phyloP scores from a whole-genome alignment of 495 filamentous ascomycete genomes.

The Lophium mytilinum region DNA sequence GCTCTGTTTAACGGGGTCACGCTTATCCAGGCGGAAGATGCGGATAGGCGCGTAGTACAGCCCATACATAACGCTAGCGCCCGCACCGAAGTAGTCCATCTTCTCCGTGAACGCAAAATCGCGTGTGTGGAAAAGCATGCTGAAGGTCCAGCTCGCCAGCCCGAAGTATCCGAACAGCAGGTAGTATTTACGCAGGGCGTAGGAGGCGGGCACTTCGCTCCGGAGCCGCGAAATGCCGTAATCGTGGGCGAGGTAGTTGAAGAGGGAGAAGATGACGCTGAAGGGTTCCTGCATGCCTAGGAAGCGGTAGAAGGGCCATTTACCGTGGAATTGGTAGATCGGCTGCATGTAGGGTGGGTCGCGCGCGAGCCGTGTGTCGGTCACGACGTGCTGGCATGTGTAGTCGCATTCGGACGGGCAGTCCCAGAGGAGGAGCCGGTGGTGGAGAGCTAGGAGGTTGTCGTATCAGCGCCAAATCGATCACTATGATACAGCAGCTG shows the following conservation, averaged over 20 bases:
- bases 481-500: conserved; percentile 1
- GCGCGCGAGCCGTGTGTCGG: conserved; percentile 57
- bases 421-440: conserved; percentile 64
- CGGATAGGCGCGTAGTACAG: conserved; percentile 76
- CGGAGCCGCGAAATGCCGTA: conserved; percentile 64
- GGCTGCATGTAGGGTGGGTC: conserved; percentile 55
- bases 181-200: conserved; percentile 76
- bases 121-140: conserved; percentile 80
- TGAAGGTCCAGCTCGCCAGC: conserved; percentile 75
- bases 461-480: background rate
- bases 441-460: conserved; percentile 48
- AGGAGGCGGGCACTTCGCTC: conserved; percentile 57
- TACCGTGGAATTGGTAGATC: conserved; percentile 93
- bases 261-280: conserved; percentile 82
- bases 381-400: conserved; percentile 92
- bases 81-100: conserved; percentile 92
- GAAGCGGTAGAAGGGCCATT: conserved; percentile 92
- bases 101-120: conserved; percentile 85
- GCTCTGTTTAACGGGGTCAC: conserved; percentile 46
- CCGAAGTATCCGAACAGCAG: conserved; percentile 72
- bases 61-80: conserved; percentile 83
- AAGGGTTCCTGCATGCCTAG: conserved; percentile 92
- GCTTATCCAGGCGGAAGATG: conserved; percentile 70
- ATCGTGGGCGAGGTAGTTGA: conserved; percentile 86
- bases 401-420: conserved; percentile 96